Evolutionary conservation across 2,329 filamentous ascomycete genomes (phyloP).

Genomic region (Blumeria graminis): DNA sequence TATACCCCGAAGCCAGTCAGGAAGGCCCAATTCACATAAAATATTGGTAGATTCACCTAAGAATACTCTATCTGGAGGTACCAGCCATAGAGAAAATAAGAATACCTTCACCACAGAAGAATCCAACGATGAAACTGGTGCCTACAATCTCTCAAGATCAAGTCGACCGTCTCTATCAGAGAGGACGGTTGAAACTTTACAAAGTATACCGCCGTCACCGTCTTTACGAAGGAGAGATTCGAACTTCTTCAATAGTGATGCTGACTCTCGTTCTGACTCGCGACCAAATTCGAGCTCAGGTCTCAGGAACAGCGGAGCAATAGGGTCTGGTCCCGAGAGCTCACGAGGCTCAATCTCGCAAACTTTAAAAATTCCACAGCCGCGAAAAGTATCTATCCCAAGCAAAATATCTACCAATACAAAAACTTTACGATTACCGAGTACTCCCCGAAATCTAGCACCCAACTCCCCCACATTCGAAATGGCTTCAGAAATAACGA

Average conservation of each 20-base stretch:
- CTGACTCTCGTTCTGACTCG: conserved; percentile 23
- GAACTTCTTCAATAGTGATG: conserved; percentile 44
- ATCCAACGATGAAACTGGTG: not conserved
- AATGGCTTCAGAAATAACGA: conserved; percentile 9
- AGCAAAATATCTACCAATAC: conserved; percentile 15
- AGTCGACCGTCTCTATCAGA: conserved; percentile 43
- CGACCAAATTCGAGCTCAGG: conserved; percentile 31
- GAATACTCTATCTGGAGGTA: no score
- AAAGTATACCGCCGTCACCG: conserved; percentile 57
- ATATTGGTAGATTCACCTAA: not conserved
- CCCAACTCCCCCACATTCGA: conserved; percentile 11
- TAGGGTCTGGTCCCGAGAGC: conserved; percentile 14
- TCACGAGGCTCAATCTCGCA: conserved; percentile 20
- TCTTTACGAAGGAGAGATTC: conserved; percentile 40
- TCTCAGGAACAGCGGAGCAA: conserved; percentile 13
- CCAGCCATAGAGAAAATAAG: not conserved
- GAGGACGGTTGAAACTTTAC: conserved; percentile 63
- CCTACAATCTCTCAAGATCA: conserved; percentile 3
- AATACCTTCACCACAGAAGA: not conserved
- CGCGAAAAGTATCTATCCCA: conserved; percentile 21
- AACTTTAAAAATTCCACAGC: conserved; percentile 21
- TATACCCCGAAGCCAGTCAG: no score
- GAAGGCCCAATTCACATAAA: not conserved
- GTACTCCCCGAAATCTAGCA: conserved; percentile 15
- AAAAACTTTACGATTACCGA: conserved; percentile 16